phyloP scores from a whole-genome alignment of 257 asterid genomes.

The Solanum sitiens region DNA sequence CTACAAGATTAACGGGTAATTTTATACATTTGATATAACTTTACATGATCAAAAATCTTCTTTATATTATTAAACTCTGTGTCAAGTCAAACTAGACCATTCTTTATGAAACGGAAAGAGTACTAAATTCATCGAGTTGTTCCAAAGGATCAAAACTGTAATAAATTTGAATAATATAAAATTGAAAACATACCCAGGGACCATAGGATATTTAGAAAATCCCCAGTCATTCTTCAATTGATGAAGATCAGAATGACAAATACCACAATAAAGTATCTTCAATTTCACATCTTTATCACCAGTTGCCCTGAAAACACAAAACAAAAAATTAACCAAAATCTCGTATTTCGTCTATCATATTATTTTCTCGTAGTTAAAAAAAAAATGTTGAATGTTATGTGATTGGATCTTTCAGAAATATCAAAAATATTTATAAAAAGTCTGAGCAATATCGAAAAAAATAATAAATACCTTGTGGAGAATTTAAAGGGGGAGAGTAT shows the following conservation, averaged over 20 bases:
- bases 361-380: neutral
- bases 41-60: too few species aligned
- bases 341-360: neutral
- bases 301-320: slow-evolving; percentile 9
- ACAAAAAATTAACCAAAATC: neutral
- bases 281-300: slow-evolving; percentile 28
- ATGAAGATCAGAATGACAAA: slow-evolving; percentile 48
- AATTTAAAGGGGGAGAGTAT: slow-evolving; percentile 33
- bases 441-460: neutral
- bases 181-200: slow-evolving; percentile 26
- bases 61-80: too few species aligned
- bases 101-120: too few species aligned
- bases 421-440: neutral
- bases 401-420: too few species aligned
- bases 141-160: neutral
- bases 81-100: too few species aligned
- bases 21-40: too few species aligned
- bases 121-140: neutral
- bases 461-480: slow-evolving; percentile 18
- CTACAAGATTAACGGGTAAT: too few species aligned
- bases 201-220: slow-evolving; percentile 22
- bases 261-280: slow-evolving; percentile 36
- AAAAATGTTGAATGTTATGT: too few species aligned
- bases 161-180: neutral
- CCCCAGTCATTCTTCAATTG: slow-evolving; percentile 27